Conservation (phyloP, 164 flowering plant genomes). For the Paratinospora sagittata region DNA sequence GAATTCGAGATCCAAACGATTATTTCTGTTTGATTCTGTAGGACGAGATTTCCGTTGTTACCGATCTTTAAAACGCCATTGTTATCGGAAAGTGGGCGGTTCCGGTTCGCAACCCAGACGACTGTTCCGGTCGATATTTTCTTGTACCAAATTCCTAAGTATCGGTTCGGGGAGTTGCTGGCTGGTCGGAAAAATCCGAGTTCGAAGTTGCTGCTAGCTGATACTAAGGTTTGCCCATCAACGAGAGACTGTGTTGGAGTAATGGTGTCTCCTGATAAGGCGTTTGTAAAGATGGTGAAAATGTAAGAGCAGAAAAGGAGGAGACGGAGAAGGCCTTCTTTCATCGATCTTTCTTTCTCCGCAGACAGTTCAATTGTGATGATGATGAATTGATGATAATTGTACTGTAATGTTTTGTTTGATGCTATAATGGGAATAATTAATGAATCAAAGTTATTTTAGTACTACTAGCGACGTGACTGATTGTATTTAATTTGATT, state of each 20-base stretch:
- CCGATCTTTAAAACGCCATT: slow-evolving; percentile 8
- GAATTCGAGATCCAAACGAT: slow-evolving; percentile 11
- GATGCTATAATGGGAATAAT: too few relatives aligned
- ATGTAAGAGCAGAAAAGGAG: too few relatives aligned
- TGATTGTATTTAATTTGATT: too few relatives aligned
- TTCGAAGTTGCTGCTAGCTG: not conserved
- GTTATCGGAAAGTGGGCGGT: slow-evolving; percentile 3
- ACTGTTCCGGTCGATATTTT: not conserved
- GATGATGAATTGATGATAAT: too few relatives aligned
- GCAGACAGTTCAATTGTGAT: too few relatives aligned
- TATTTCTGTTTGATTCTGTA: not conserved
- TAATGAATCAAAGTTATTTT: too few relatives aligned
- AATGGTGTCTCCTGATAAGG: not conserved
- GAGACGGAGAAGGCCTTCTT: too few relatives aligned
- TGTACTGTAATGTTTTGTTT: too few relatives aligned
- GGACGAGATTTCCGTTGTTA: slow-evolving; percentile 10
- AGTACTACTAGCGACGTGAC: too few relatives aligned
- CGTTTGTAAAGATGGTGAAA: too few relatives aligned
- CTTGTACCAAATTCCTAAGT: not conserved
- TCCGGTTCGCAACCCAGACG: slow-evolving; percentile 5
- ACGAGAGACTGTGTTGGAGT: not conserved
- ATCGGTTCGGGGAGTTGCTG: not conserved
- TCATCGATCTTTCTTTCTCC: too few relatives aligned
- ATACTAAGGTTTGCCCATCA: not conserved
- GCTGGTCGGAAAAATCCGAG: not conserved